Conservation (phyloP, 2,329 filamentous ascomycete species). For the Penicillium sp. region DNA sequence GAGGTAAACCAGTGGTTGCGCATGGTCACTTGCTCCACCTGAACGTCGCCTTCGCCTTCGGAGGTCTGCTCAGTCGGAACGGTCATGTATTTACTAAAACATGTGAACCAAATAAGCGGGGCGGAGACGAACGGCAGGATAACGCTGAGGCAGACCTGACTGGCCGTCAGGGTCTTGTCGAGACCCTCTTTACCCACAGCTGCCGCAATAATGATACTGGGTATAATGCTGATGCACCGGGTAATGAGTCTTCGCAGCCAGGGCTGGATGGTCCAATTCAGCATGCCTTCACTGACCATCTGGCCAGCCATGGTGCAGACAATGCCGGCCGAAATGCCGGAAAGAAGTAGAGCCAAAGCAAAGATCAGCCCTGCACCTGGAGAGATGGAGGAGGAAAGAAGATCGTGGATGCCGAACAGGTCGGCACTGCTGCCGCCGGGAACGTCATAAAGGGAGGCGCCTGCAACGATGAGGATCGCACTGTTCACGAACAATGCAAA, state of each 20-base stretch:
- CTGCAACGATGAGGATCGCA: slow-evolving; percentile 78
- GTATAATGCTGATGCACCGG: slow-evolving; percentile 76
- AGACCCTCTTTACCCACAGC: slow-evolving; percentile 73
- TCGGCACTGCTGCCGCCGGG: slow-evolving; percentile 66
- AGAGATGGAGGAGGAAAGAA: slow-evolving; percentile 69
- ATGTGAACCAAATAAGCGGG: slow-evolving; percentile 84
- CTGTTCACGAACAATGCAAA: slow-evolving; percentile 85
- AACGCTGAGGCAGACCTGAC: slow-evolving; percentile 75
- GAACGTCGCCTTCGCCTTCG: slow-evolving; percentile 24
- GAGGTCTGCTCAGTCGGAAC: slow-evolving; percentile 53
- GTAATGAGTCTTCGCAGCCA: slow-evolving; percentile 80
- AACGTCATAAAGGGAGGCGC: slow-evolving; percentile 69
- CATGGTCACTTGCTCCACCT: slow-evolving; percentile 58
- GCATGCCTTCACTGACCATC: slow-evolving; percentile 82
- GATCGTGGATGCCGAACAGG: slow-evolving; percentile 77
- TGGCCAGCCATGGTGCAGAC: slow-evolving; percentile 89
- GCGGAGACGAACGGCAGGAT: slow-evolving; percentile 81
- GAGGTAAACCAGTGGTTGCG: slow-evolving; percentile 69
- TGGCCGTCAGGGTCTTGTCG: slow-evolving; percentile 70
- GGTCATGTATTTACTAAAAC: slow-evolving; percentile 76
- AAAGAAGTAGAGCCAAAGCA: slow-evolving; percentile 76
- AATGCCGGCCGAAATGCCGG: slow-evolving; percentile 78
- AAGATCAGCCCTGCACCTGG: slow-evolving; percentile 81
- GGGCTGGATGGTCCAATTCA: slow-evolving; percentile 72
- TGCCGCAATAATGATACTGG: slow-evolving; percentile 79